Evolutionary conservation across 139 green algal species (phyloP).

Genomic region (Mychonastes homosphaera): DNA sequence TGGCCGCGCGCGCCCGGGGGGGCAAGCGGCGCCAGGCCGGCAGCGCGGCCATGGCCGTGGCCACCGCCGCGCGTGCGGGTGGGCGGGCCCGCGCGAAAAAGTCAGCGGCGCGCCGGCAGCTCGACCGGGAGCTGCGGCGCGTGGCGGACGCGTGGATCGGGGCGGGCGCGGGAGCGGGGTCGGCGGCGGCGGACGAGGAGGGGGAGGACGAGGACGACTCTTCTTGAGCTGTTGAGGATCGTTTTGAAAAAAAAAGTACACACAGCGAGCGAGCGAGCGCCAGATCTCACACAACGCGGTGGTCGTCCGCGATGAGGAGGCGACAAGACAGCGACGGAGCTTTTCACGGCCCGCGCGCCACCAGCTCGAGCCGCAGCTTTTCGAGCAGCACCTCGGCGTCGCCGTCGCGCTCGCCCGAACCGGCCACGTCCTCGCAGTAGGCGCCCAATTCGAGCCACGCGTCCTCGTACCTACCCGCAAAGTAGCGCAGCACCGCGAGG

Average conservation of each 20-base stretch:
- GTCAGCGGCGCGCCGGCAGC: not conserved
- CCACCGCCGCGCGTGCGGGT: too few species aligned
- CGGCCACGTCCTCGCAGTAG: conserved; percentile 1
- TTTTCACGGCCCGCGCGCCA: conserved; percentile 2
- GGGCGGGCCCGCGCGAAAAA: too few species aligned
- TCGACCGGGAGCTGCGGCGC: not conserved
- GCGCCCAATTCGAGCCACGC: conserved; percentile 40
- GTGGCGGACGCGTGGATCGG: not conserved
- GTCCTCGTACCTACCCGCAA: conserved; percentile 30
- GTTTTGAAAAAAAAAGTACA: too few species aligned
- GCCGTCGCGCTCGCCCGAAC: not conserved
- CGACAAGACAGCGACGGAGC: too few species aligned
- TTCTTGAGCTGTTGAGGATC: too few species aligned
- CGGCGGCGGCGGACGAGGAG: not conserved
- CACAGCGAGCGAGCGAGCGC: too few species aligned
- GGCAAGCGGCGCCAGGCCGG: not conserved
- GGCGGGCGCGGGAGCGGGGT: not conserved
- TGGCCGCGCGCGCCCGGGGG: not conserved
- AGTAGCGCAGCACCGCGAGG: conserved; percentile 46
- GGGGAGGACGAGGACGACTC: too few species aligned
- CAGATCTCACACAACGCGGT: too few species aligned
- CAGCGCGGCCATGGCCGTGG: too few species aligned
- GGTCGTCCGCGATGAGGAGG: too few species aligned
- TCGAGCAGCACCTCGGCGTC: conserved; percentile 19
- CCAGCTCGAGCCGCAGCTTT: conserved; percentile 21